A percentile compares a stretch with the other conserved stretches of the same genome.
These are phyloP conservation scores for Corchorus capsularis DNA, from an alignment of 345 rosid genomes.

Conservation along the genomic window DNA sequence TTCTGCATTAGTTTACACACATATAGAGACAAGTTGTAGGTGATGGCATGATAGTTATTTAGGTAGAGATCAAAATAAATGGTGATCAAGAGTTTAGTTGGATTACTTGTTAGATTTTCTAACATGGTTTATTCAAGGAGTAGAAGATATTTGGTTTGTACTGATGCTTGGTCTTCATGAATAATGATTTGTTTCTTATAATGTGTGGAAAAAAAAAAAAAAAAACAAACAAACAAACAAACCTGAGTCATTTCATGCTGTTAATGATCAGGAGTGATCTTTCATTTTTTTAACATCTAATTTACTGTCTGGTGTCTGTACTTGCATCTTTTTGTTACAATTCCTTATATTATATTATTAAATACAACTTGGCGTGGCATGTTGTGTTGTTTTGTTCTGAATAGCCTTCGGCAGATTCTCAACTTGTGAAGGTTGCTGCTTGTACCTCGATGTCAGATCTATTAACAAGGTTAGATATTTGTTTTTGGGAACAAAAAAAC, in stretches of 20 bases:
- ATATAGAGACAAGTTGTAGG: not conserved
- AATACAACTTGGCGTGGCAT: not conserved
- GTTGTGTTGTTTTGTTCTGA: conserved; percentile 27
- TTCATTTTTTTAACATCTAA: not conserved
- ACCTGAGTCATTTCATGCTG: not conserved
- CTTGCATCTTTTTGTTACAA: not conserved
- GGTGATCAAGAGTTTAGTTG: not conserved
- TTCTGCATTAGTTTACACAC: not conserved
- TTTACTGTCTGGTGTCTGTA: not conserved
- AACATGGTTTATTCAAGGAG: not conserved
- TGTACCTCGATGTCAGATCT: conserved; percentile 71
- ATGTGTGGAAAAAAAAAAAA: not conserved
- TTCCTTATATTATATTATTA: not conserved
- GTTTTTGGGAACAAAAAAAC: conserved; percentile 1
- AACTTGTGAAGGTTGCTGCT: conserved; percentile 76
- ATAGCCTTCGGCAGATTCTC: conserved; percentile 67
- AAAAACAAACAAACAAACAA: too few species aligned
- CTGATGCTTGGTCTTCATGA: not conserved
- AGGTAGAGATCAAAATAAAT: not conserved
- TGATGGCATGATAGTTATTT: not conserved
- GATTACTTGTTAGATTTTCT: conserved; percentile 3
- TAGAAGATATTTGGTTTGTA: too few species aligned
- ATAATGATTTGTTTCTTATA: conserved; percentile 3
- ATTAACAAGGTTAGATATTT: conserved; percentile 55
- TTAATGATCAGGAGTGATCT: not conserved